phyloP scores from a whole-genome alignment of 139 green algal species.

The Gonium pectorale region DNA sequence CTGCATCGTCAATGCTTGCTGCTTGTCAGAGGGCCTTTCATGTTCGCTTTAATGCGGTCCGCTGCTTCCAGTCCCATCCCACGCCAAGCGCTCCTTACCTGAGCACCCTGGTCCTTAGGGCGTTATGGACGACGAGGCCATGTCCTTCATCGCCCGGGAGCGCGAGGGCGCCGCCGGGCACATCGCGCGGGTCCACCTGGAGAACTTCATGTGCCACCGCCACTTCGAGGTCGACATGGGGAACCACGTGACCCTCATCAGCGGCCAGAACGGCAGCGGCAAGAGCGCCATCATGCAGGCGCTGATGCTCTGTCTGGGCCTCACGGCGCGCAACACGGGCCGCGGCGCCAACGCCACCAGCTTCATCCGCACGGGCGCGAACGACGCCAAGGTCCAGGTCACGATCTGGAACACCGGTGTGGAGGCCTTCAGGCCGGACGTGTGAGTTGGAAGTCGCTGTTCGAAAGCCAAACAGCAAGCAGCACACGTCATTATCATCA shows the following conservation, averaged over 20 bases:
- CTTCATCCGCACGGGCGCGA: constrained; percentile 17
- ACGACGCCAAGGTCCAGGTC: constrained; percentile 54
- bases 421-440: constrained; percentile 70
- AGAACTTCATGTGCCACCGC: constrained; percentile 89
- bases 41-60: too few species aligned
- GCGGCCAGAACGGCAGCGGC: constrained; percentile 79
- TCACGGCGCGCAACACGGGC: constrained; percentile 68
- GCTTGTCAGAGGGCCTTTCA: too few species aligned
- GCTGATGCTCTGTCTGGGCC: constrained; percentile 81
- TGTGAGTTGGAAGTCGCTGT: constrained; percentile 26
- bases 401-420: constrained; percentile 79
- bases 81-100: too few species aligned
- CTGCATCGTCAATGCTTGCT: too few species aligned
- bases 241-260: constrained; percentile 82
- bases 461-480: too few species aligned
- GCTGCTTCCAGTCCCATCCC: too few species aligned
- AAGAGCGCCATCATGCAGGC: constrained; percentile 80
- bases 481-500: too few species aligned
- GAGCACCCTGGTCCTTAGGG: too few species aligned
- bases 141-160: too few species aligned
- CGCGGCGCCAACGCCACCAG: constrained; percentile 47
- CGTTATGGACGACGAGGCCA: too few species aligned
- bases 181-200: constrained; percentile 64
- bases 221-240: constrained; percentile 78
- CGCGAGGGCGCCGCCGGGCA: constrained; percentile 64